Percentiles rank a stretch among this genome's conserved stretches.
These are phyloP conservation scores for Trichosporon ovoides DNA, from an alignment of 1,284 basidiomycete species.

Conservation along the genomic window DNA sequence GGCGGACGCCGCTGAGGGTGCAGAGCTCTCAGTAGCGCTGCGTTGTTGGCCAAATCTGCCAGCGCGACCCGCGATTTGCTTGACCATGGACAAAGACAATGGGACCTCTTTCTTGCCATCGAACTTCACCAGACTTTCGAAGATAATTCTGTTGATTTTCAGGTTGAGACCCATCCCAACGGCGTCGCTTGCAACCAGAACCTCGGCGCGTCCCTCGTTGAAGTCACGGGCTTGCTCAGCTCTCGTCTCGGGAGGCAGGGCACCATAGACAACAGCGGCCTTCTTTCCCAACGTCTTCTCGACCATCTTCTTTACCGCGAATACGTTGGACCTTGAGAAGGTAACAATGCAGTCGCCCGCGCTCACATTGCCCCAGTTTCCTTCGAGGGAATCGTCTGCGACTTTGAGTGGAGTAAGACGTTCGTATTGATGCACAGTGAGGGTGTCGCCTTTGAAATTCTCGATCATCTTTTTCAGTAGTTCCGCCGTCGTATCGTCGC, in stretches of 20 bases:
- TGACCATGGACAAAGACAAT: conserved; percentile 75
- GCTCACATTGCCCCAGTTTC: conserved; percentile 61
- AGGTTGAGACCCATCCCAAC: conserved; percentile 96
- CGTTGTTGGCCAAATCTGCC: conserved; percentile 76
- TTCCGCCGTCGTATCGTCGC: conserved; percentile 84
- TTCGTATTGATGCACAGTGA: conserved; percentile 78
- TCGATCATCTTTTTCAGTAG: conserved; percentile 65
- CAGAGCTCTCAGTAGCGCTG: background rate
- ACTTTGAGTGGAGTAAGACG: conserved; percentile 79
- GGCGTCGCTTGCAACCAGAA: conserved; percentile 85
- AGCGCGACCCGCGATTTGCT: conserved; percentile 94
- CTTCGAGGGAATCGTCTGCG: conserved; percentile 61
- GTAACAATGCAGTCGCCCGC: conserved; percentile 89
- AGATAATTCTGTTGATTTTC: conserved; percentile 90
- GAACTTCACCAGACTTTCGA: conserved; percentile 70
- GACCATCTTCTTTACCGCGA: conserved; percentile 66
- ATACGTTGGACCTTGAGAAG: conserved; percentile 75
- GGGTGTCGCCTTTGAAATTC: conserved; percentile 69
- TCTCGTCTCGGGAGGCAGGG: conserved; percentile 79
- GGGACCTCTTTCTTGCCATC: conserved; percentile 57
- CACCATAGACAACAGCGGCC: conserved; percentile 85
- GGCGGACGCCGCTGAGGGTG: too few relatives aligned
- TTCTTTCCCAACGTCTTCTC: conserved; percentile 65
- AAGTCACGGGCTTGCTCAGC: conserved; percentile 84
- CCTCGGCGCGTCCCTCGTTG: conserved; percentile 77